phyloP scores from a whole-genome alignment of 345 rosid genomes.

The Camelina hispida region DNA sequence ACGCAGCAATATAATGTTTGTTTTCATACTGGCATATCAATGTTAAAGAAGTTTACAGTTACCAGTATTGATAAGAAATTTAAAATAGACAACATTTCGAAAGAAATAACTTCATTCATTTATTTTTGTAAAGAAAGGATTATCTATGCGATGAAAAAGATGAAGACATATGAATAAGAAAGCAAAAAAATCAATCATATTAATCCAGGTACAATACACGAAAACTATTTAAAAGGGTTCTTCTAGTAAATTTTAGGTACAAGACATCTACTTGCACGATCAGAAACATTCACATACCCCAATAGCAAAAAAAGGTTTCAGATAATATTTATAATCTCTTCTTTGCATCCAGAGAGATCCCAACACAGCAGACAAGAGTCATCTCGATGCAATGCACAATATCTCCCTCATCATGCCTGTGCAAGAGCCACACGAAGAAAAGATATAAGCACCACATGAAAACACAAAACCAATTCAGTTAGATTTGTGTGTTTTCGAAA shows the following conservation, averaged over 20 bases:
- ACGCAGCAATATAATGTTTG: background rate
- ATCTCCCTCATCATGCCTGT: constrained; percentile 36
- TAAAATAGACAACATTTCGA: background rate
- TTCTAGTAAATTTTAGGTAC: constrained; percentile 26
- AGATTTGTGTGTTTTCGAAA: background rate
- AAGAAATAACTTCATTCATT: background rate
- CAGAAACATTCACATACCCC: constrained; percentile 29
- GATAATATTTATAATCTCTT: constrained; percentile 27
- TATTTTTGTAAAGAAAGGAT: background rate
- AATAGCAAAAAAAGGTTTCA: constrained; percentile 8
- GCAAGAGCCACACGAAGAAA: background rate
- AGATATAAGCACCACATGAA: background rate
- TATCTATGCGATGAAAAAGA: background rate
- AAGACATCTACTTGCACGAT: constrained; percentile 36
- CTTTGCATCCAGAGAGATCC: constrained; percentile 25
- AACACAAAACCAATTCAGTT: background rate
- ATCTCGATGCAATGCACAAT: constrained; percentile 22
- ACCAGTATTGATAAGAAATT: background rate
- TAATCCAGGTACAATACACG: constrained; percentile 25
- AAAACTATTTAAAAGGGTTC: constrained; percentile 26
- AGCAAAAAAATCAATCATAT: constrained; percentile 15
- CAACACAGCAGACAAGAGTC: background rate
- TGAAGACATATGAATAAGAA: background rate
- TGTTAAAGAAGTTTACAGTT: background rate
- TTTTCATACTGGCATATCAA: background rate